Conservation (phyloP, 306 rosid species). For the Corylus americana region DNA sequence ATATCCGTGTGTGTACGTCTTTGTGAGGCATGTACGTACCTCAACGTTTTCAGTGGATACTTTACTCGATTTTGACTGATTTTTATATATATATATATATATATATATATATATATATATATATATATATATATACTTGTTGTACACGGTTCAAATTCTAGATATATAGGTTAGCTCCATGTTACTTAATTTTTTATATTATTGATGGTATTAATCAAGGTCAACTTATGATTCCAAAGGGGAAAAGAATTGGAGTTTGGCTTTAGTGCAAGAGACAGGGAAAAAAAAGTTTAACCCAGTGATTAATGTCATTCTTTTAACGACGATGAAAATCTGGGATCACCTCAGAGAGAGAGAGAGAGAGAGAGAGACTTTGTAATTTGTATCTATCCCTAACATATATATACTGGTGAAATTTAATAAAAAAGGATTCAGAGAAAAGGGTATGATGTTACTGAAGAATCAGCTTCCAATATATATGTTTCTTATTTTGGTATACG, state of each 20-base stretch:
- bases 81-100: background rate
- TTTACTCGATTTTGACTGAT: background rate
- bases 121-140: background rate
- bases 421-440: too few species aligned
- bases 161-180: background rate
- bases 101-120: background rate
- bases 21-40: background rate
- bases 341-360: background rate
- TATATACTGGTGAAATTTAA: too few species aligned
- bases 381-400: background rate
- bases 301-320: background rate
- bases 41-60: background rate
- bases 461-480: too few species aligned
- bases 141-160: background rate
- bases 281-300: background rate
- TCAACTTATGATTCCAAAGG: constrained; percentile 5
- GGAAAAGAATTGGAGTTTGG: background rate
- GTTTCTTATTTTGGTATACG: too few species aligned
- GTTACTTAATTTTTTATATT: background rate
- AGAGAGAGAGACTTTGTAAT: background rate
- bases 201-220: background rate
- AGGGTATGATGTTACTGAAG: too few species aligned
- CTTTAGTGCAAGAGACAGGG: background rate
- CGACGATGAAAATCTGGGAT: constrained; percentile 1
- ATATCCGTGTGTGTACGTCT: too few species aligned